Percentiles rank a stretch among this genome's conserved stretches.
Conservation (phyloP, 352 stramenopile genomes). For the Phytophthora citricola region DNA sequence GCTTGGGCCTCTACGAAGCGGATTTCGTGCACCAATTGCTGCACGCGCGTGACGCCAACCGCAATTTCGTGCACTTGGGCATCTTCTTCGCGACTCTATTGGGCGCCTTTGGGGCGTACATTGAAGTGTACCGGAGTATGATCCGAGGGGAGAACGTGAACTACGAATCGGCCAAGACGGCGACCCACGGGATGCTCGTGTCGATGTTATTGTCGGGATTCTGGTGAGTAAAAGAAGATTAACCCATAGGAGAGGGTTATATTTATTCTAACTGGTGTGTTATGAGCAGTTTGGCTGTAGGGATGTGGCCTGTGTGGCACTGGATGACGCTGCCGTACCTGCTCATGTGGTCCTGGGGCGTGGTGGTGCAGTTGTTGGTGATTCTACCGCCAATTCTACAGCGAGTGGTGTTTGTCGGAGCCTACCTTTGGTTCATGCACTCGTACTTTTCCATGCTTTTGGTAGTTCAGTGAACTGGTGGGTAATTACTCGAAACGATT, state of each 20-base stretch:
- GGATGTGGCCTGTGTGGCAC: constrained; percentile 79
- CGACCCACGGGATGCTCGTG: constrained; percentile 72
- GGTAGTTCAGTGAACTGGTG: constrained; percentile 5
- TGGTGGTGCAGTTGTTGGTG: constrained; percentile 74
- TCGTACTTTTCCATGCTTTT: constrained; percentile 57
- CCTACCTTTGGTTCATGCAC: constrained; percentile 83
- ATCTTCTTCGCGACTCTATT: constrained; percentile 61
- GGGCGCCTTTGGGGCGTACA: constrained; percentile 69
- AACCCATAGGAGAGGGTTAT: too few relatives aligned
- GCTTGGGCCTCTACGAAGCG: constrained; percentile 62
- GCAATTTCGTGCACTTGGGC: constrained; percentile 58
- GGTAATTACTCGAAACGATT: too few relatives aligned
- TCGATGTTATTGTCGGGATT: constrained; percentile 65
- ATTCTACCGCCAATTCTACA: constrained; percentile 67
- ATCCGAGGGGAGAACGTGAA: constrained; percentile 62
- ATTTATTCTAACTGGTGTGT: not conserved
- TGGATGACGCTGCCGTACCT: constrained; percentile 79
- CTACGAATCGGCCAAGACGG: constrained; percentile 68
- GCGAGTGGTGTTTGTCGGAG: constrained; percentile 63
- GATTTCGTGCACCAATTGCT: constrained; percentile 67
- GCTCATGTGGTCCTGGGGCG: constrained; percentile 86
- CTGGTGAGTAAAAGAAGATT: constrained; percentile 36
- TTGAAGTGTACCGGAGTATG: constrained; percentile 75
- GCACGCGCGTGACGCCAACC: constrained; percentile 56
- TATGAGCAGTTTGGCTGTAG: constrained; percentile 60